Evolutionary conservation across 345 rosid genomes (phyloP).

Genomic region (Hypericum perforatum): DNA sequence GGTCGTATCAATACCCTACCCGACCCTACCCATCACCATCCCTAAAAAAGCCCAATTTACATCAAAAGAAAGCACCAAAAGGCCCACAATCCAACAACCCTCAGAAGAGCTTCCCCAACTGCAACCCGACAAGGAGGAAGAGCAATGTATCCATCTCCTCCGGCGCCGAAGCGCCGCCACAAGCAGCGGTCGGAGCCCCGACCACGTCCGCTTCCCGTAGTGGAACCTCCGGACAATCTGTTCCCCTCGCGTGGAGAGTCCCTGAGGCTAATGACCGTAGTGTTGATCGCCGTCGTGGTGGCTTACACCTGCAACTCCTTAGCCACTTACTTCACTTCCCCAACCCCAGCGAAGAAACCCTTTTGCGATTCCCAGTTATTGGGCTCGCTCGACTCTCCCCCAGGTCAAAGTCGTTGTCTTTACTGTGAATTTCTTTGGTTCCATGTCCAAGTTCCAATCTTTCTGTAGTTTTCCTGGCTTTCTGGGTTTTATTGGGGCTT

Average conservation of each 20-base stretch:
- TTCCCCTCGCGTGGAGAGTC: slow-evolving; percentile 66
- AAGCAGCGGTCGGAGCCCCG: slow-evolving; percentile 24
- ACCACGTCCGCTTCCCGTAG: slow-evolving; percentile 21
- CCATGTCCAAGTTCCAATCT: not conserved
- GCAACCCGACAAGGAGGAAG: too few relatives aligned
- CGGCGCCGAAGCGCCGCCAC: slow-evolving; percentile 31
- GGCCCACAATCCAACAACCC: too few relatives aligned
- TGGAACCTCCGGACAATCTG: slow-evolving; percentile 56
- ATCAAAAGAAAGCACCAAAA: too few relatives aligned
- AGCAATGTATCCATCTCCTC: slow-evolving; percentile 14
- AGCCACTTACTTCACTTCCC: slow-evolving; percentile 24
- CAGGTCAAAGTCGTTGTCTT: slow-evolving; percentile 26
- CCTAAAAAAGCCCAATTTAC: too few relatives aligned
- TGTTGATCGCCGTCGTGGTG: slow-evolving; percentile 52
- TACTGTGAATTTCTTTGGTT: not conserved
- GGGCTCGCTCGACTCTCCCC: slow-evolving; percentile 28
- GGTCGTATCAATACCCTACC: too few relatives aligned
- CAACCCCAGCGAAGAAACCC: slow-evolving; percentile 21
- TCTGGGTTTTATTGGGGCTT: not conserved
- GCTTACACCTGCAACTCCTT: slow-evolving; percentile 57
- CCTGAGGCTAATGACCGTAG: slow-evolving; percentile 35
- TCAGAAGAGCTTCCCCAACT: too few relatives aligned
- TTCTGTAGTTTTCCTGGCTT: not conserved
- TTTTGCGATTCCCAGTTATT: slow-evolving; percentile 45
- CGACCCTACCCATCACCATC: too few relatives aligned